Base-by-base conservation (phyloP, 768 basidiomycete species). In the Collybia nuda region DNA sequence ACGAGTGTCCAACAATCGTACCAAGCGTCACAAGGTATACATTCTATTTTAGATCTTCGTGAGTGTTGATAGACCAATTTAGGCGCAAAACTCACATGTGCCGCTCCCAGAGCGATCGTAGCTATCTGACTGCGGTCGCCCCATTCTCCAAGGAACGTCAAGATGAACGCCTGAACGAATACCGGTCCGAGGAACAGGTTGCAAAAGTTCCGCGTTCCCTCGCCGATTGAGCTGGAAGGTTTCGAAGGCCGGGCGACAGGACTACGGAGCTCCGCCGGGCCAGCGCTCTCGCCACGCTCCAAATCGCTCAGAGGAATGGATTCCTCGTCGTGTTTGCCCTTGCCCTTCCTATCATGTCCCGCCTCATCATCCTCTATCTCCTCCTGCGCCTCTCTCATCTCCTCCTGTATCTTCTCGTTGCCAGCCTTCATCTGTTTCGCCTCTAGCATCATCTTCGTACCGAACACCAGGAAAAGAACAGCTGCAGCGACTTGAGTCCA, bases 61-160 rank as follows among this genome's bases (percentile, higher is more conserved):
- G 43, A 32, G 38, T 15, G 56, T 35, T 23, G 18, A 50, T 18
- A 0, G n/a, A 41, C 17, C 6, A 3, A 32, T 32, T 32, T 32
- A 11, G 32, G 39, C 18, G 15, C 22, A 41, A 24, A 17, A 70
- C 72, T 35, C 63, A 98, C 96, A 72, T 99, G 93, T 18, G 95
- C 91, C 19, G 95, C 95, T 2, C 90, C 96, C 46, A 98, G 75
- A 5, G 93, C 95, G 55, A 98, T 96, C 2, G 97, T 98, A 1
- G 97, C 89, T 59, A 98, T 93, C 72, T 99, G 96, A 62, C 93
- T 96, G 47, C 96, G 73, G 70, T 98, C 97, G 0, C 97, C 96
- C 97, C 97, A 98, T 70, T 99, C 97, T 8, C 95, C 97, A n/a
- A 99, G 76, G 70, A 98, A 98, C 0, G 96, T 98, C 52, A 99